phyloP scores from a whole-genome alignment of 2,329 filamentous ascomycete species.

The Tolypocladium album region DNA sequence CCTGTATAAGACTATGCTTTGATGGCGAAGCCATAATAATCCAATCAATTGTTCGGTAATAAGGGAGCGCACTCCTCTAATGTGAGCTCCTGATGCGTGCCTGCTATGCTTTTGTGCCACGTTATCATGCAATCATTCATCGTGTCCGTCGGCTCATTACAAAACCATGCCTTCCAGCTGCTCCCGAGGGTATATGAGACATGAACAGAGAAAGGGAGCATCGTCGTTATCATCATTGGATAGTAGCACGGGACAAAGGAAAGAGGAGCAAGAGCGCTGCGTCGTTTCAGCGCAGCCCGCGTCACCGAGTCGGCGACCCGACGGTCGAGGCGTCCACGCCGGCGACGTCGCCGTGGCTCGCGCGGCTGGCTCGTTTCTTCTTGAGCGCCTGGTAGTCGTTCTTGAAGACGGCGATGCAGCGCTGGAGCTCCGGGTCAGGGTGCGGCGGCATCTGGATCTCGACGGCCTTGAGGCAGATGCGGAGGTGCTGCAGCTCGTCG shows the following conservation, averaged over 20 bases:
- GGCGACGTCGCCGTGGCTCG: constrained; percentile 16
- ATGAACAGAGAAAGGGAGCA: neutral
- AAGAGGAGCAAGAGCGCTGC: neutral
- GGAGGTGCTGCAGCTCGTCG: constrained; percentile 49
- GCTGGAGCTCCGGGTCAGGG: constrained; percentile 43
- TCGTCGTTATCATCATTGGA: neutral
- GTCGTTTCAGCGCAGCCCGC: neutral
- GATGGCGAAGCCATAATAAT: neutral
- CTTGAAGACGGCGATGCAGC: constrained; percentile 52
- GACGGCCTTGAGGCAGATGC: constrained; percentile 51
- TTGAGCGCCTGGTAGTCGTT: constrained; percentile 43
- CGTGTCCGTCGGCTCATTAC: neutral
- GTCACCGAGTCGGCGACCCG: constrained; percentile 10
- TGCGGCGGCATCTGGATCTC: constrained; percentile 46
- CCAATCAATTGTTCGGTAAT: neutral
- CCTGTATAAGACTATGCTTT: neutral
- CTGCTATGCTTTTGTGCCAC: neutral
- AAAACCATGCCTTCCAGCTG: neutral
- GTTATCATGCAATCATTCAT: neutral
- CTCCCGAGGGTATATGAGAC: neutral
- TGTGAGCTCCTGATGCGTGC: neutral
- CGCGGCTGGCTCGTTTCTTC: constrained; percentile 27
- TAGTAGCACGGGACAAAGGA: too few species aligned
- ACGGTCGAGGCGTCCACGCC: constrained; percentile 15
- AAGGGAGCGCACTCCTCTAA: neutral